These are phyloP conservation scores for Pleurotus pulmonarius DNA, from an alignment of 768 basidiomycete genomes.

Conservation along the genomic window DNA sequence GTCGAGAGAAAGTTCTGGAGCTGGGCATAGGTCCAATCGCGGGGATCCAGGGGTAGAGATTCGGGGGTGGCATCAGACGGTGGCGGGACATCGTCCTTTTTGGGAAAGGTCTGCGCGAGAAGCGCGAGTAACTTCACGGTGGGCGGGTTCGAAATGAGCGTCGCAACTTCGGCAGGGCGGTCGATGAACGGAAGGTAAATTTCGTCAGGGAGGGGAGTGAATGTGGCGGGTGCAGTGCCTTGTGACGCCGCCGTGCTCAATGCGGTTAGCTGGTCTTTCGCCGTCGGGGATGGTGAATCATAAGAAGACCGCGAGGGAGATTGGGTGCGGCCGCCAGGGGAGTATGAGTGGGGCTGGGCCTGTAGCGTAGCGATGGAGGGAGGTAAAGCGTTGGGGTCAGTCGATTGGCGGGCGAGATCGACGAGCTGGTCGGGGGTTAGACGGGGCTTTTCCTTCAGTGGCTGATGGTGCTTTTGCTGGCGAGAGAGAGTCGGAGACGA, in stretches of 20 bases:
- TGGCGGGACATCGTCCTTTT: conserved; percentile 17
- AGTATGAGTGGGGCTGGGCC: neutral
- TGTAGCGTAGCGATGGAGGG: conserved; percentile 11
- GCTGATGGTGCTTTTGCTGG: conserved; percentile 18
- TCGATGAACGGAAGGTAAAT: conserved; percentile 86
- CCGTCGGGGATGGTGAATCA: conserved; percentile 11
- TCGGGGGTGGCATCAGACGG: conserved; percentile 15
- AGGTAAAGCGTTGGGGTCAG: conserved; percentile 26
- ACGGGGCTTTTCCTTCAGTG: conserved; percentile 39
- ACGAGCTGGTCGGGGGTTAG: conserved; percentile 73
- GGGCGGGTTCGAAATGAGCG: conserved; percentile 61
- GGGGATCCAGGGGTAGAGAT: conserved; percentile 49
- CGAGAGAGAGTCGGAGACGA: conserved; percentile 35
- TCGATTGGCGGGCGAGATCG: conserved; percentile 65
- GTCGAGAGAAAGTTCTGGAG: conserved; percentile 66
- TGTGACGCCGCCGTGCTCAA: neutral
- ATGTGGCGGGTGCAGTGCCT: conserved; percentile 46
- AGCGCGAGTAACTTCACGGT: conserved; percentile 71
- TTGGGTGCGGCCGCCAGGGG: conserved; percentile 8
- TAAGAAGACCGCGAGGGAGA: conserved; percentile 18
- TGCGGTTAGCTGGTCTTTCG: conserved; percentile 2
- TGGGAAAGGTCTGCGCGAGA: conserved; percentile 66
- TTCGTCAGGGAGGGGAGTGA: conserved; percentile 72
- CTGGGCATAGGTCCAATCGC: conserved; percentile 69
- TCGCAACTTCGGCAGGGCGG: conserved; percentile 68